Evolutionary conservation across 257 asterid genomes (phyloP).

Genomic region (Nicotiana benthamiana): DNA sequence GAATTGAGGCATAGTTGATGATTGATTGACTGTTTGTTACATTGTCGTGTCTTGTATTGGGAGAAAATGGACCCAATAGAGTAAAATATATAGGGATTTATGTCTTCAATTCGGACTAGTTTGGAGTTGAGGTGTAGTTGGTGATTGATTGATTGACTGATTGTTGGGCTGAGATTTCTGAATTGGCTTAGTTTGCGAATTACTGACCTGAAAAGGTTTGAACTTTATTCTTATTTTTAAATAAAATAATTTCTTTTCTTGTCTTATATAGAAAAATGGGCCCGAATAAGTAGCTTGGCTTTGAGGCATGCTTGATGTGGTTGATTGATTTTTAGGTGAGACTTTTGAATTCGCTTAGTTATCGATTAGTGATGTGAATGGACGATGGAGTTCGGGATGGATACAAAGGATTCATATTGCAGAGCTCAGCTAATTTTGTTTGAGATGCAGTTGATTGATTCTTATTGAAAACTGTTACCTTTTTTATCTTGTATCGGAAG

Average conservation of each 20-base stretch:
- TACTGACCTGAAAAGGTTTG: neutral
- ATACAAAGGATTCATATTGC: neutral
- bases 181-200: neutral
- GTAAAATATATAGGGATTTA: too few relatives aligned
- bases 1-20: constrained; percentile 23
- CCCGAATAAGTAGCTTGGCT: neutral
- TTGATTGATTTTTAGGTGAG: neutral
- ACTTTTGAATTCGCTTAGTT: too few relatives aligned
- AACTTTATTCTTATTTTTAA: neutral
- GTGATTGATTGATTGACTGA: constrained; percentile 19
- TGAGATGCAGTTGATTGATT: constrained; percentile 7
- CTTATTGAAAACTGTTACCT: neutral
- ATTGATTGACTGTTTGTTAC: neutral
- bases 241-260: neutral
- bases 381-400: neutral
- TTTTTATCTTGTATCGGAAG: neutral
- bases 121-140: constrained; percentile 5
- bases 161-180: neutral
- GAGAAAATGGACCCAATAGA: too few relatives aligned
- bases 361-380: too few relatives aligned
- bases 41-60: neutral
- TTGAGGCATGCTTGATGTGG: too few relatives aligned
- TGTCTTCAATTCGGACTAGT: too few relatives aligned
- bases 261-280: neutral
- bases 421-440: neutral